Base-by-base conservation (phyloP, 306 rosid species). In the Crotalaria pallida region DNA sequence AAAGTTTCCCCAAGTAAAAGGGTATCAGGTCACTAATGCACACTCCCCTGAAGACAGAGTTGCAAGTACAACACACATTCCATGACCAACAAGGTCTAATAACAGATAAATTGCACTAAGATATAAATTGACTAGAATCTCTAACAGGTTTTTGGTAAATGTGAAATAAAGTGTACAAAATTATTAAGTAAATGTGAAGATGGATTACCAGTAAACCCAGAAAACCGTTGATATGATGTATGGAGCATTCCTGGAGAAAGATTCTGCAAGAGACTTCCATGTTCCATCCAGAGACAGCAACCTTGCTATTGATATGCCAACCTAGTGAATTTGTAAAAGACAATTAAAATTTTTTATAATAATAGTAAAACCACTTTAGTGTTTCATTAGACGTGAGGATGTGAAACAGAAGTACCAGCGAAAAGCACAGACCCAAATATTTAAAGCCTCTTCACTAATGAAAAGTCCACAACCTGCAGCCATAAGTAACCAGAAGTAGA, bases 401-500 rank as follows among this genome's bases (percentile, higher is more conserved):
- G 83, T 79, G 67, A 81, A 76, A 74, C 81, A 81, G 76, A 79
- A 84, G 80, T 80, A 83, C 79, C 81, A 50, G 81, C 61, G 63
- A 44, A 84, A 79, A 82, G 72, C 86, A 86, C 91, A 80, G 77
- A 88, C 91, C 90, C 91, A 85, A 65, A 86, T 78, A 81, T 88
- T 86, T 78, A 86, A 75, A 71, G 91, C 91, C 63, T 88, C 95
- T 82, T 88, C 89, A 61, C 91, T 86, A 61, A 88, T 78, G 87
- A 82, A 86, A 80, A 88, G 87, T 70, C 91, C 91, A 82, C 77
- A 84, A 13, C 87, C 89, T 45, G 89, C 91, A 57, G 88, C 91
- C 95, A 88, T 88, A 47, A 88, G 95, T 65, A 86, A 71, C 95
- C 86, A 88, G 76, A 88, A 88, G 81, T 88, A 88, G 81, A 86